Conservation (phyloP, 75 land plant genomes). For the Pinus albicaulis region DNA sequence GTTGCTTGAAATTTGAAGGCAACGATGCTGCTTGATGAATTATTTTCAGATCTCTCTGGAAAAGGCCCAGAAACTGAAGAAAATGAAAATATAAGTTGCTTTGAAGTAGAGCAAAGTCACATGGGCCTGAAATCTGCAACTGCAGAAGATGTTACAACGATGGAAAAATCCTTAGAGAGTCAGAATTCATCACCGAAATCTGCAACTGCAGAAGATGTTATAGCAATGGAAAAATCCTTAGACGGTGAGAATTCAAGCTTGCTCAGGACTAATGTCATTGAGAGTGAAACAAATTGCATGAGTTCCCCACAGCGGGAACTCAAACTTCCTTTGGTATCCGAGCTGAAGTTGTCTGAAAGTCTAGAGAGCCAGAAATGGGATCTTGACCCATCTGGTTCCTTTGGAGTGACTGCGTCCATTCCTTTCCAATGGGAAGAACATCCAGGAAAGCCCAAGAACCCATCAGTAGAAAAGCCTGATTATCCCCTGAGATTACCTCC, state of each 20-base stretch:
- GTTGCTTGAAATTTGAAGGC: not conserved
- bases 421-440: slow-evolving; percentile 6
- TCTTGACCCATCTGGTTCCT: not conserved
- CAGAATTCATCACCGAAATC: not conserved
- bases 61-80: not conserved
- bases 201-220: not conserved
- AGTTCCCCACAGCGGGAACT: not conserved
- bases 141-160: not conserved
- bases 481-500: slow-evolving; percentile 5
- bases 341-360: not conserved
- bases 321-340: not conserved
- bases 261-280: not conserved
- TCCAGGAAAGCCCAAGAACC: slow-evolving; percentile 1
- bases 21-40: not conserved
- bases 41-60: not conserved
- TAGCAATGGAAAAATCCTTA: not conserved
- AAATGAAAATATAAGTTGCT: not conserved
- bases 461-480: not conserved
- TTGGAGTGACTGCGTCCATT: not conserved
- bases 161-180: not conserved
- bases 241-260: not conserved
- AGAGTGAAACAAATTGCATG: not conserved
- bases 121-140: not conserved
- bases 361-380: not conserved
- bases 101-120: not conserved